Base-by-base conservation (phyloP, 345 rosid genomes). In the Brassica nigra region DNA sequence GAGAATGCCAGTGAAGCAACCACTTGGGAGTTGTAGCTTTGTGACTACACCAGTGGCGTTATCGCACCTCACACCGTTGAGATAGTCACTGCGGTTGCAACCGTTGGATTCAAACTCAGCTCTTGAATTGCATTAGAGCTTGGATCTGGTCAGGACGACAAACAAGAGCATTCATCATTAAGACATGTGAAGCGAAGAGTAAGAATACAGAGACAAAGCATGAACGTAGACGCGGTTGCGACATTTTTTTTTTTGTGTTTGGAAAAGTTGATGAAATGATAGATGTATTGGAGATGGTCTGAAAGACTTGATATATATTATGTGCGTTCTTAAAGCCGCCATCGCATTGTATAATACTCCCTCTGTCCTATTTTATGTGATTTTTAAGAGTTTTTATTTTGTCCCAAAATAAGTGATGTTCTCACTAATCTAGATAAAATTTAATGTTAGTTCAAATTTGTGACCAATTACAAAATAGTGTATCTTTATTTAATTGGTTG, bases 91-190 rank as follows among this genome's bases (percentile, higher is more conserved):
- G 0, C 20, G 61, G 34, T 76, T 76, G 34, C 68, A 76, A 59
- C 4, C 0, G 1, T 67, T 4, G 2, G 68, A 15, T 2, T 76
- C 79, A 59, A 76, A 76, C 62, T 57, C 30, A n/a, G 12, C 8
- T 57, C 62, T 57, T 57, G 62, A 76, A 67, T 55, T 76, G 23
- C 20, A 6, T 58, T 7, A 76, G 4, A 0, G 34, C 74, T 59
- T 59, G 15, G 61, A 76, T 76, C 10, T 68, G 62, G 79, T 4
- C n/a, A 5, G 79, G 68, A 12, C 0, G 49, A 4, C 79, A 68
- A 16, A 8, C 33, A 16, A 29, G 23, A 54, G 23, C 67, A 4
- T 49, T 49, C 6, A 49, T 49, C 55, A 49, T 14, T 49, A 49
- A 49, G 55, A 49, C 15, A 18, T 1, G 15, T 14, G 16, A 14